phyloP scores from a whole-genome alignment of 495 filamentous ascomycete species.

The Neurospora sp. region DNA sequence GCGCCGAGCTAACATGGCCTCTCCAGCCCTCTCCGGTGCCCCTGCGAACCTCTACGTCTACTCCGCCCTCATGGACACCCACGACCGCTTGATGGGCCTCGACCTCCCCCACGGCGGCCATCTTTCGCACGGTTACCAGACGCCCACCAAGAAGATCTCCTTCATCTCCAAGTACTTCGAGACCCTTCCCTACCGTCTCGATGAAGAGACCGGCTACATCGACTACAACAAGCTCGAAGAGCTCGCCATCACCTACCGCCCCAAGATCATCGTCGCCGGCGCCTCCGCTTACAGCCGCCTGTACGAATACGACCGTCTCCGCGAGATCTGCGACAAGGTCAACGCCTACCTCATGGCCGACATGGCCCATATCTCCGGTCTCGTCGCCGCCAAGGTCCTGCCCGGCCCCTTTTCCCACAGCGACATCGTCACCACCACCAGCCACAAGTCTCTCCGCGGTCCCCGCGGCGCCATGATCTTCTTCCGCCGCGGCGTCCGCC shows the following conservation, averaged over 20 bases:
- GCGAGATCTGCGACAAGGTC: conserved; percentile 77
- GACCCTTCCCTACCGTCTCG: conserved; percentile 86
- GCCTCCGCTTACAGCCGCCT: conserved; percentile 90
- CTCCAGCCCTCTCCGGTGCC: conserved; percentile 79
- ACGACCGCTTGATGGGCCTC: conserved; percentile 94
- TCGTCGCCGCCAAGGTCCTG: conserved; percentile 84
- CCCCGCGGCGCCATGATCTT: conserved; percentile 97
- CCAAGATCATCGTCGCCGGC: conserved; percentile 91
- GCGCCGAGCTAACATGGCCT: neutral
- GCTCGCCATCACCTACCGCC: conserved; percentile 75
- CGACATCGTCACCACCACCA: conserved; percentile 97
- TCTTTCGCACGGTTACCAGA: conserved; percentile 96
- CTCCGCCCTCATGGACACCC: conserved; percentile 80
- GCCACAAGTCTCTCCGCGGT: conserved; percentile 91
- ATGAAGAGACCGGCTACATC: conserved; percentile 84
- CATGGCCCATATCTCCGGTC: conserved; percentile 96
- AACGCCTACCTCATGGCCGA: conserved; percentile 88
- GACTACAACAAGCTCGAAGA: conserved; percentile 88
- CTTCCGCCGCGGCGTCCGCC: conserved; percentile 82
- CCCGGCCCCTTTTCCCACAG: conserved; percentile 81
- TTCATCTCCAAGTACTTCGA: conserved; percentile 98
- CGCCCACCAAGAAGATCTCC: conserved; percentile 95
- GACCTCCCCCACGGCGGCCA: conserved; percentile 96
- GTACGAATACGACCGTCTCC: conserved; percentile 86
- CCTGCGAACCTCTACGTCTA: conserved; percentile 95